Percentiles rank a stretch among this genome's conserved stretches.
Conservation (phyloP, 345 rosid species). For the Eucalyptus curtisii region DNA sequence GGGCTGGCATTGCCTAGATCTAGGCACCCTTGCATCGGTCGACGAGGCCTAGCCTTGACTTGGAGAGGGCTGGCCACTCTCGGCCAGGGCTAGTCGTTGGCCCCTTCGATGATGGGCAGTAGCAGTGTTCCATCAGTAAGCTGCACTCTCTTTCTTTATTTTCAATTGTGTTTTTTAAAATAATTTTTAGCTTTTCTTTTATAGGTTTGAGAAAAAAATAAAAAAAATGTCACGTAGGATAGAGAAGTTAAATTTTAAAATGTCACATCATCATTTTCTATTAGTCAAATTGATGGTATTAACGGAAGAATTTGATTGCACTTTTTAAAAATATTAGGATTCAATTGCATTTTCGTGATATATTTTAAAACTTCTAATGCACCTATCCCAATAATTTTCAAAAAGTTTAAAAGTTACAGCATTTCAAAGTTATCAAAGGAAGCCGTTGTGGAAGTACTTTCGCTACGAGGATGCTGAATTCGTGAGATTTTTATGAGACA, state of each 20-base stretch:
- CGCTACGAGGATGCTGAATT: not conserved
- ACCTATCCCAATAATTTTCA: too few relatives aligned
- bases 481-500: not conserved
- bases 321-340: too few relatives aligned
- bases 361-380: too few relatives aligned
- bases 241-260: not conserved
- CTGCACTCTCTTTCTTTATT: not conserved
- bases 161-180: too few relatives aligned
- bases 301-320: accelerated
- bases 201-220: not conserved
- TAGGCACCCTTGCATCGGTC: not conserved
- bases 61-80: not conserved
- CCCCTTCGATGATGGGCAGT: not conserved
- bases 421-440: not conserved
- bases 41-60: not conserved
- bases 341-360: accelerated
- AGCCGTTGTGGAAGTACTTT: not conserved
- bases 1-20: not conserved
- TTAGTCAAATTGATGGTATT: not conserved
- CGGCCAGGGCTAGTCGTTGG: accelerated
- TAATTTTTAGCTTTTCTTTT: too few relatives aligned
- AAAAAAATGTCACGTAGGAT: accelerated
- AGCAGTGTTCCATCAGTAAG: not conserved
- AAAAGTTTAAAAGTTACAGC: not conserved
- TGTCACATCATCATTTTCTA: not conserved